phyloP scores from a whole-genome alignment of 306 rosid species.

The Sindora glabra region DNA sequence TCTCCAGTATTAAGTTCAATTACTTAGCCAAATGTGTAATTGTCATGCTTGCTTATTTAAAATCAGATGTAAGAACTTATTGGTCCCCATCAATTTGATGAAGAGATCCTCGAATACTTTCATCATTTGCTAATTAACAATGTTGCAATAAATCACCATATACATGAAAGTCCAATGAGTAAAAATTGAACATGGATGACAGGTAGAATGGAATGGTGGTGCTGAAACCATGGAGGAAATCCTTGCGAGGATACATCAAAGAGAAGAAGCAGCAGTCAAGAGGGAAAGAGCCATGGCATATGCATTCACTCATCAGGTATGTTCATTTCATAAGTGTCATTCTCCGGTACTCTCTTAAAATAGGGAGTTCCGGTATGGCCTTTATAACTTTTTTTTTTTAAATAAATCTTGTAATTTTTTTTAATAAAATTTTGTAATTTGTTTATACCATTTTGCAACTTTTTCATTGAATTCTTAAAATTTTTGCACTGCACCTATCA shows the following conservation, averaged over 20 bases:
- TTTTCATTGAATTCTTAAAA: too few species aligned
- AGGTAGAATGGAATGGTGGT: slow-evolving; percentile 89
- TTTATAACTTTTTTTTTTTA: too few species aligned
- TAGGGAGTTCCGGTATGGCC: too few species aligned
- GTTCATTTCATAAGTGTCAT: slow-evolving; percentile 3
- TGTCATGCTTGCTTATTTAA: not conserved
- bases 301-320: slow-evolving; percentile 98
- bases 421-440: too few species aligned
- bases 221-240: slow-evolving; percentile 76
- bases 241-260: slow-evolving; percentile 72
- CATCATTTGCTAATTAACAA: not conserved
- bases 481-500: too few species aligned
- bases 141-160: not conserved
- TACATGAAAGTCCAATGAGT: slow-evolving; percentile 1
- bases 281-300: slow-evolving; percentile 95
- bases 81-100: not conserved
- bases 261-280: slow-evolving; percentile 91
- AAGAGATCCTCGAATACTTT: not conserved
- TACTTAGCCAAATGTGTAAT: not conserved
- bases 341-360: too few species aligned
- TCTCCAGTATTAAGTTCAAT: not conserved
- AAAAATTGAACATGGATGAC: slow-evolving; percentile 15
- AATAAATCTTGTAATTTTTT: not conserved
- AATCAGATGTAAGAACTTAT: not conserved
- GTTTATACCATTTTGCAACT: too few species aligned